Conservation (phyloP, 495 filamentous ascomycete genomes). For the Penicillium goetzii region DNA sequence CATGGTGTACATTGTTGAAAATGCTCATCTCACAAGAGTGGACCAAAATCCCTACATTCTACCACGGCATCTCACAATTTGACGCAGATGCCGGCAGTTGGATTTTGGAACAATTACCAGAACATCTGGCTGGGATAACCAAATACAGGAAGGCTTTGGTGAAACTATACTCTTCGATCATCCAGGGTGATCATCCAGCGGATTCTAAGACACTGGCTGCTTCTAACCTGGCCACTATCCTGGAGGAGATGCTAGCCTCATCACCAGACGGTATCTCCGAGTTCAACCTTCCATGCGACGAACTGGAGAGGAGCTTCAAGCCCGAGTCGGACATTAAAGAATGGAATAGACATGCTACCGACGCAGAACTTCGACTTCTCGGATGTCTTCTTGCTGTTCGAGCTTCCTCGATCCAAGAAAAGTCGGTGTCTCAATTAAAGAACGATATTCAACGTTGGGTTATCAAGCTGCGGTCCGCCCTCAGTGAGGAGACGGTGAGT, state of each 20-base stretch:
- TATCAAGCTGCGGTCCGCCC: constrained; percentile 41
- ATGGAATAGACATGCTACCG: constrained; percentile 48
- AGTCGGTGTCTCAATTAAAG: constrained; percentile 19
- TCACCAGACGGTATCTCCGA: constrained; percentile 16
- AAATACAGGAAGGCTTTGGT: constrained; percentile 30
- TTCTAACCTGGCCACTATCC: constrained; percentile 39
- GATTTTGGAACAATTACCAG: constrained; percentile 41
- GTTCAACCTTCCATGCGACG: constrained; percentile 33
- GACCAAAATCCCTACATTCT: constrained; percentile 29
- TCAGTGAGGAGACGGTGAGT: constrained; percentile 51
- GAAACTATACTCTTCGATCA: constrained; percentile 36
- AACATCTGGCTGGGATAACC: constrained; percentile 27
- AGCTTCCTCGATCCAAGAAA: constrained; percentile 39
- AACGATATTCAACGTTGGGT: constrained; percentile 36
- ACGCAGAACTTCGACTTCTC: constrained; percentile 48
- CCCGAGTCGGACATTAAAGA: constrained; percentile 28
- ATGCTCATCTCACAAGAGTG: constrained; percentile 27
- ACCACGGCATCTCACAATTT: constrained; percentile 31
- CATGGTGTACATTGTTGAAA: constrained; percentile 41
- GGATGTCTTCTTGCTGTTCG: constrained; percentile 64
- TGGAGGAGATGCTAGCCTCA: constrained; percentile 35
- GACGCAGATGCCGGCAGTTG: constrained; percentile 47
- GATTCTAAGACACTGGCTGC: constrained; percentile 40
- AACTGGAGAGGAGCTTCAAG: constrained; percentile 30
- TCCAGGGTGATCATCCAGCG: constrained; percentile 33